Evolutionary conservation across 108 stramenopile genomes (phyloP), one percentile per base, ranked within the genome.

Genomic region (Skeletonema tropicum): DNA sequence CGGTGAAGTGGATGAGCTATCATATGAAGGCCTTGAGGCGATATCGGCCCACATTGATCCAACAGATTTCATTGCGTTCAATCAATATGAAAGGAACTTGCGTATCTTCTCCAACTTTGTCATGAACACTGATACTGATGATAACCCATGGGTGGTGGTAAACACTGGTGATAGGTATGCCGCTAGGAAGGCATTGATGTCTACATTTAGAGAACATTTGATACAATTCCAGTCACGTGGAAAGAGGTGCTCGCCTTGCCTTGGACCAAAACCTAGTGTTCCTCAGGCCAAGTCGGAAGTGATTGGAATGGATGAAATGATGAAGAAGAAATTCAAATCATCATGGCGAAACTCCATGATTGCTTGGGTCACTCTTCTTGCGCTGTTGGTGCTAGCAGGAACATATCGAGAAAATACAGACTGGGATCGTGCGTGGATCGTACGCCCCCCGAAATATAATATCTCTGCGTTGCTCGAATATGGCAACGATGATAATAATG

Each of bases 21-120:
- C 45, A 36, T 72, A 68, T 65, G 85, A 85, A 36, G 92, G 92
- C 5, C 70, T 92, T 25, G 85, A 85, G 10, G 92, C 83, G 19
- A 92, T 92, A 57, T 83, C 82, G 38, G 64, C 69, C 7, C 92
- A 92, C 57, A 89, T 92, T 62, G 92, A 92, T 76, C 92, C 92
- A 11, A 90, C 92, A 4, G 92, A 92, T 63, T 92, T 92, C 76
- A 65, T 90, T 35, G 92, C 92, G 0, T 90, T 92, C 75, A 92
- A 92, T 66, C 74, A 79, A 19, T 92, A 92, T 60, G 73, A 89
- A 36, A 60, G 77, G 25, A 92, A 92, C 70, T 72, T 92, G 12
- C 32, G 70, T 7, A 86, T 76, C 19, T 92, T 92, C 60, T 66
- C 72, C 14, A 85, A 85, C 13, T 74, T 90, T 66, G 92, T 75